phyloP scores from a whole-genome alignment of 306 rosid genomes.

The Prosopis cineraria region DNA sequence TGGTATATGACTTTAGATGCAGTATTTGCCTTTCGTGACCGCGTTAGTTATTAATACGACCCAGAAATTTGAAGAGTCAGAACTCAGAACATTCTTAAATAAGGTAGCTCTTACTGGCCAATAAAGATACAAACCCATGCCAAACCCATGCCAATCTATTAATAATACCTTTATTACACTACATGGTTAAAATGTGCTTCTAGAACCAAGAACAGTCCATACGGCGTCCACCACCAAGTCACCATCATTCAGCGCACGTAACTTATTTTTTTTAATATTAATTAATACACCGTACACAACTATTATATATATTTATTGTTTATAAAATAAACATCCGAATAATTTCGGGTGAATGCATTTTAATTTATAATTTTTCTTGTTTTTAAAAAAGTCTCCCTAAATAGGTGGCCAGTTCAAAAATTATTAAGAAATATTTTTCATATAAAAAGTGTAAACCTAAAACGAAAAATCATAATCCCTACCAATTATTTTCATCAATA shows the following conservation, averaged over 20 bases:
- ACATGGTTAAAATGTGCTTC: background rate
- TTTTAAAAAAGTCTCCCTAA: too few species aligned
- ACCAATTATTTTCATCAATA: too few species aligned
- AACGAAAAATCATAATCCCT: too few species aligned
- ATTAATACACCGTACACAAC: too few species aligned
- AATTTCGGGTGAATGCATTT: too few species aligned
- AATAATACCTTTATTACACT: background rate
- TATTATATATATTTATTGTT: too few species aligned
- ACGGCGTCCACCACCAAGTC: background rate
- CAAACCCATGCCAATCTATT: background rate
- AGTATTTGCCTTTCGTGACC: background rate
- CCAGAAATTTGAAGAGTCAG: background rate
- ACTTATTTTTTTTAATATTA: background rate
- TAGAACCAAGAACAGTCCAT: background rate
- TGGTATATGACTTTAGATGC: background rate
- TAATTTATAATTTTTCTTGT: too few species aligned
- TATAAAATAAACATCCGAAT: too few species aligned
- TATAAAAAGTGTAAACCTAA: too few species aligned
- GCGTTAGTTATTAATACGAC: background rate
- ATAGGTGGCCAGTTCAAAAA: too few species aligned
- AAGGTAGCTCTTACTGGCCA: background rate
- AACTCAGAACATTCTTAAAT: background rate
- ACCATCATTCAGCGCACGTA: background rate
- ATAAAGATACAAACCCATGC: background rate
- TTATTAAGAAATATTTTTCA: too few species aligned